These are phyloP conservation scores for Ganoderma multipileum DNA, from an alignment of 1,284 basidiomycete species.

Conservation along the genomic window DNA sequence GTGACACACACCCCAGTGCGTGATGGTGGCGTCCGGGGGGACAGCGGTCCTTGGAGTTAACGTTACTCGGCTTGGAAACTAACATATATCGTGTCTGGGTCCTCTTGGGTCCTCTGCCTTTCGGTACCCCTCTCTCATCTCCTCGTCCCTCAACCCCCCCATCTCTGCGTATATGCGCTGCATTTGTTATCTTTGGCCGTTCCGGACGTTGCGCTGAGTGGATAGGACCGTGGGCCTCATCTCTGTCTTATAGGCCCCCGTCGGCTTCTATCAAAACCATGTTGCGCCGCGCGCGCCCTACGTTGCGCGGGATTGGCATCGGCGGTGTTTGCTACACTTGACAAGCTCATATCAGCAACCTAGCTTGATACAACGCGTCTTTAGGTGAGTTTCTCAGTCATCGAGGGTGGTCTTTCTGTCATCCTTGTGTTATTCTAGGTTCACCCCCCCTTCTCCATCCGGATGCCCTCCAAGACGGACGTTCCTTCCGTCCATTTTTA, in stretches of 20 bases:
- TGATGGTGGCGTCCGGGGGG: constrained; percentile 29
- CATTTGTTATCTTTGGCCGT: neutral
- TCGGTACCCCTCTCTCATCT: neutral
- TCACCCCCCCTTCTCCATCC: neutral
- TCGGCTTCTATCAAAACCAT: neutral
- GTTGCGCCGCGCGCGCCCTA: neutral
- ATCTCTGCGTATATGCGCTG: constrained; percentile 1
- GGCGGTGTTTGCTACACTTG: constrained; percentile 4
- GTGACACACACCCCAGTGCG: no score
- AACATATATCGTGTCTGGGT: constrained; percentile 9
- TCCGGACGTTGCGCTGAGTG: neutral
- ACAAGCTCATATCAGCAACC: neutral
- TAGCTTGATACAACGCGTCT: constrained; percentile 2
- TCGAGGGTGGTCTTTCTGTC: neutral
- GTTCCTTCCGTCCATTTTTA: neutral
- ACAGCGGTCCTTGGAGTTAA: constrained; percentile 7
- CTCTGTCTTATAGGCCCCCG: neutral
- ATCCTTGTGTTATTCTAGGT: neutral
- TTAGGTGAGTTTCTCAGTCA: constrained; percentile 5
- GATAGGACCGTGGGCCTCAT: neutral
- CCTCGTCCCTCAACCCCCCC: neutral
- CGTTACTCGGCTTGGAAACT: constrained; percentile 12
- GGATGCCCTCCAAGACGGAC: neutral
- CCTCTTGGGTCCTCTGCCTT: neutral
- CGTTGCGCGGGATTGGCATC: constrained; percentile 6